These are phyloP conservation scores for Botrytis porri DNA, from an alignment of 2,329 filamentous ascomycete genomes.

Conservation along the genomic window DNA sequence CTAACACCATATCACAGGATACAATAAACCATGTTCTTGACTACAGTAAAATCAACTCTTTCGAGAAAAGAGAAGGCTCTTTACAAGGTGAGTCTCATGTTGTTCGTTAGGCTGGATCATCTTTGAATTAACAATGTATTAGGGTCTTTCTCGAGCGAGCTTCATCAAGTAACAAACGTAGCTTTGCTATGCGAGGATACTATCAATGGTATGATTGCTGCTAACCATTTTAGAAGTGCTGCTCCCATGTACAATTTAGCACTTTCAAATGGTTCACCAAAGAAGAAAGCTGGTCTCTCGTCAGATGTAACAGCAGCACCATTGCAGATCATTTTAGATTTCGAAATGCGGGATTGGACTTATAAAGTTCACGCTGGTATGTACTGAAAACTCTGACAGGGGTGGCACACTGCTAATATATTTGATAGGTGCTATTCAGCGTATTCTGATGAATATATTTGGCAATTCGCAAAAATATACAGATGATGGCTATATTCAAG, in stretches of 20 bases:
- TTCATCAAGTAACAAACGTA: conserved; percentile 32
- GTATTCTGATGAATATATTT: conserved; percentile 57
- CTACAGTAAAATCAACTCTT: conserved; percentile 53
- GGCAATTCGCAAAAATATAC: conserved; percentile 62
- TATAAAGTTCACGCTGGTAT: conserved; percentile 37
- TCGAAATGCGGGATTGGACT: conserved; percentile 34
- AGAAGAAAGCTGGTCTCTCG: not conserved
- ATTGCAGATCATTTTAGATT: conserved; percentile 34
- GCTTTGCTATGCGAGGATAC: conserved; percentile 35
- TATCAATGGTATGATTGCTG: conserved; percentile 35
- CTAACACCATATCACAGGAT: conserved; percentile 37
- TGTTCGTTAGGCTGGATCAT: not conserved
- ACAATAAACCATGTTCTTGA: conserved; percentile 53
- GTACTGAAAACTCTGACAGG: conserved; percentile 46
- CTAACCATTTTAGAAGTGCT: conserved; percentile 19
- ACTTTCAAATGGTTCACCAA: conserved; percentile 16
- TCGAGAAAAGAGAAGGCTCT: conserved; percentile 28
- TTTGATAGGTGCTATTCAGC: conserved; percentile 47
- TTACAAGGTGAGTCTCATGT: conserved; percentile 23
- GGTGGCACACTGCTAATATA: conserved; percentile 41
- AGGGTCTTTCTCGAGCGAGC: conserved; percentile 33
- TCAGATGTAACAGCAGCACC: not conserved
- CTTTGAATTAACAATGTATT: not conserved
- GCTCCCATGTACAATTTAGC: conserved; percentile 1
- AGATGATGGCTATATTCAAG: conserved; percentile 46